These are phyloP conservation scores for Boletus rufocinnamomeus DNA, from an alignment of 768 basidiomycete genomes.

Conservation along the genomic window DNA sequence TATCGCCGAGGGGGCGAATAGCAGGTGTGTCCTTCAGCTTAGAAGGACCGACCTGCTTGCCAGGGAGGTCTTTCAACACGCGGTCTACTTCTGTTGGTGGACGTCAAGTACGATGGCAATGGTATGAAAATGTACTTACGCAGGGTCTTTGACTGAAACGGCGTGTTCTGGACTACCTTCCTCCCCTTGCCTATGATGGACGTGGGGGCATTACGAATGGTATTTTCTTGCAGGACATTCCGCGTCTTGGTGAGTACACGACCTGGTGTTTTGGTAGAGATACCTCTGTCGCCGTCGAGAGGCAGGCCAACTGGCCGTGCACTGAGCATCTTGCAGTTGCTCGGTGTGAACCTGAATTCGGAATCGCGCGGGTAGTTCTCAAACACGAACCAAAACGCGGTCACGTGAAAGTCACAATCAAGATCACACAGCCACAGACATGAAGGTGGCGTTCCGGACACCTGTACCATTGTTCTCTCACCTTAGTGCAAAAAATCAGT, in stretches of 20 bases:
- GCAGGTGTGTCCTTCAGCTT: constrained; percentile 27
- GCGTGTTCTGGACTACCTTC: constrained; percentile 39
- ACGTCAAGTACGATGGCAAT: background rate
- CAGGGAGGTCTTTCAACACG: constrained; percentile 21
- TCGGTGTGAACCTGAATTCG: background rate
- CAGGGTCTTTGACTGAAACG: constrained; percentile 33
- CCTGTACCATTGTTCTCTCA: too few species aligned
- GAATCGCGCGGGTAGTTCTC: background rate
- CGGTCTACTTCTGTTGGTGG: constrained; percentile 22
- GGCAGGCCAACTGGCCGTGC: constrained; percentile 27
- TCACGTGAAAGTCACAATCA: constrained; percentile 27
- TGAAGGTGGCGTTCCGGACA: too few species aligned
- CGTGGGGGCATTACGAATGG: constrained; percentile 37
- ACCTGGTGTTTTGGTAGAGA: constrained; percentile 56
- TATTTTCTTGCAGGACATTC: constrained; percentile 52
- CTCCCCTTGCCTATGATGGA: constrained; percentile 51
- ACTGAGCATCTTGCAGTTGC: constrained; percentile 30
- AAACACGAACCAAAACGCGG: constrained; percentile 28
- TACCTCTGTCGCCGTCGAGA: constrained; percentile 29
- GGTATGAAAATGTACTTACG: constrained; percentile 22
- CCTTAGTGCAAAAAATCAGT: too few species aligned
- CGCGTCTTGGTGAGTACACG: constrained; percentile 42
- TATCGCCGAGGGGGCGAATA: constrained; percentile 64
- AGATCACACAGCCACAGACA: background rate
- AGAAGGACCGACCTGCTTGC: constrained; percentile 32